These are phyloP conservation scores for Pisolithus tinctorius DNA, from an alignment of 768 basidiomycete species.

Conservation along the genomic window DNA sequence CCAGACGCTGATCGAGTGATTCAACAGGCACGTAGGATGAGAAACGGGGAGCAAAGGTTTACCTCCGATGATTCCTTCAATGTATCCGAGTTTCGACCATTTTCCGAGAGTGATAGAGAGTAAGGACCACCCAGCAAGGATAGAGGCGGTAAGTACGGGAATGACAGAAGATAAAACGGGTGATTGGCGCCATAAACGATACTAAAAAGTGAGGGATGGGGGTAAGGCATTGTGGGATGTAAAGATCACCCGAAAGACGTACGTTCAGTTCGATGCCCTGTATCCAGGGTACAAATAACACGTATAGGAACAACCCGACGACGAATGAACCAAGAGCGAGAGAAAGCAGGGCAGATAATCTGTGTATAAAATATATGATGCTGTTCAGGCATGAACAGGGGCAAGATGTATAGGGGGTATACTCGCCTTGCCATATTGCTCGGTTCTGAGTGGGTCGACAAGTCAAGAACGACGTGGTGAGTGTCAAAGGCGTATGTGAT, in stretches of 20 bases:
- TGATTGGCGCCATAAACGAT: slow-evolving; percentile 68
- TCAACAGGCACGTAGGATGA: neutral
- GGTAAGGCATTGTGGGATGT: neutral
- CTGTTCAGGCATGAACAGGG: neutral
- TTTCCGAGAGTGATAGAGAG: slow-evolving; percentile 57
- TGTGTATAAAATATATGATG: slow-evolving; percentile 16
- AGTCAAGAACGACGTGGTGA: slow-evolving; percentile 39
- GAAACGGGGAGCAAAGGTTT: slow-evolving; percentile 13
- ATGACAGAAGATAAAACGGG: slow-evolving; percentile 62
- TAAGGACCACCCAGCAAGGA: slow-evolving; percentile 62
- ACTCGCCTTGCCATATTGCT: slow-evolving; percentile 48
- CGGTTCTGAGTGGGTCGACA: slow-evolving; percentile 30
- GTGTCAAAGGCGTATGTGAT: slow-evolving; percentile 60
- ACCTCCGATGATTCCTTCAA: slow-evolving; percentile 62
- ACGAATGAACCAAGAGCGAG: slow-evolving; percentile 54
- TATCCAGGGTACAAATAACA: slow-evolving; percentile 60
- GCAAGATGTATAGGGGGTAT: neutral
- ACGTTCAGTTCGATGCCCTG: slow-evolving; percentile 67
- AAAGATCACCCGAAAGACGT: slow-evolving; percentile 21
- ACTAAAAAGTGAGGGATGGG: slow-evolving; percentile 35
- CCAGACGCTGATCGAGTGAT: slow-evolving; percentile 47
- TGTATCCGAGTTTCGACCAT: slow-evolving; percentile 59
- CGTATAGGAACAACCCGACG: slow-evolving; percentile 63
- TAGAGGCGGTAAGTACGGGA: slow-evolving; percentile 62
- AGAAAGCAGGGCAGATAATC: slow-evolving; percentile 48